Base-by-base conservation (phyloP, 768 basidiomycete genomes). In the Lentinus tigrinus region DNA sequence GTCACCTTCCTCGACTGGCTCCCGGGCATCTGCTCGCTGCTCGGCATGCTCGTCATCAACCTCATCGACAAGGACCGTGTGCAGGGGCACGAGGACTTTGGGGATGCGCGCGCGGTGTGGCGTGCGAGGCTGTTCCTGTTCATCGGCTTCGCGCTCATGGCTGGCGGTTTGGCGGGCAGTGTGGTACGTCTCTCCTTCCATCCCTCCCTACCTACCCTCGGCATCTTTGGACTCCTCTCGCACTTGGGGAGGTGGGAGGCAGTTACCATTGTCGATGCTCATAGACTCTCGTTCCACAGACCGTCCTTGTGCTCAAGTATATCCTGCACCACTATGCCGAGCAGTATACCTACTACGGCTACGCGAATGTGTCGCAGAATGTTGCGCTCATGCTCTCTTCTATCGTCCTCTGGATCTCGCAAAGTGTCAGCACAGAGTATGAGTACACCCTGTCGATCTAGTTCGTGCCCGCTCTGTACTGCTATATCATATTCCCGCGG, bases 1-100 rank as follows among this genome's bases (percentile, higher is more conserved):
- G 91, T 99, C 70, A 77, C 82, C 13, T 97, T 98, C 70, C 86
- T 93, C 54, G 97, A 98, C 78, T 99, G 97, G 97, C 78, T 97
- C n/a, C 94, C 96, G 0, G 96, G 95, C 21, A 85, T 98, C 65
- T 94, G 89, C 73, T 93, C 93, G 7, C 82, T 97, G 28, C 75
- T 98, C 13, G 97, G 96, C 19, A 94, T 95, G 81, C 74, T 98
- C 61, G 80, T 97, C 73, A 85, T 96, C 74, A 95, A 94, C 72
- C 71, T 97, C 56, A 95, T 98, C 66, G 95, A 99, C 78, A 98
- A 98, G 77, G 90, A 93, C 65, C 81, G 91, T 31, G 80, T 98
- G 50, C 78, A 82, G 14, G 88, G 88, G 0, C 88, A 93, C 9
- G 91, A 89, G 56, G 83, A 84, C 0, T 91, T 88, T 67, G 90